phyloP scores from a whole-genome alignment of 78 protist genomes.

The Bigelowiella natans region DNA sequence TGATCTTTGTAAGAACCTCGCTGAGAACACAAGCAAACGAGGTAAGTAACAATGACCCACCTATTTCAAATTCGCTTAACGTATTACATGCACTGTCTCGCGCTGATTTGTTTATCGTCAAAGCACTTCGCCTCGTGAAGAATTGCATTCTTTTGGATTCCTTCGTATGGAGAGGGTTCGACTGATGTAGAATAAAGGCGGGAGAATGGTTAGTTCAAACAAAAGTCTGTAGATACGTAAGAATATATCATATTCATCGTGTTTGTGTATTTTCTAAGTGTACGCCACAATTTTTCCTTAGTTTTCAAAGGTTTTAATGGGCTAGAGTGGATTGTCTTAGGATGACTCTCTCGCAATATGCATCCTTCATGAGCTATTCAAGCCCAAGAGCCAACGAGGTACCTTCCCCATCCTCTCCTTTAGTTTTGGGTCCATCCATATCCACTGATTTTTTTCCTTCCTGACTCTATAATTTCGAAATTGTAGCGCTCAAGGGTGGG shows the following conservation, averaged over 20 bases:
- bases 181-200: background rate
- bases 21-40: background rate
- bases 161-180: slow-evolving; percentile 47
- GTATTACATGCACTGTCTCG: slow-evolving; percentile 49
- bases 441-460: too few relatives aligned
- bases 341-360: too few relatives aligned
- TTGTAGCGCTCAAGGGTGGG: too few relatives aligned
- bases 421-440: background rate
- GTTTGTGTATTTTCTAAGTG: too few relatives aligned
- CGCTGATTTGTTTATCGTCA: slow-evolving; percentile 60
- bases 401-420: background rate
- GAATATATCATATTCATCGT: too few relatives aligned
- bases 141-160: slow-evolving; percentile 76
- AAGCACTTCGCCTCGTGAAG: slow-evolving; percentile 82
- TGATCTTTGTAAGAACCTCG: slow-evolving; percentile 67
- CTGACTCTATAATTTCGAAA: too few relatives aligned
- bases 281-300: too few relatives aligned
- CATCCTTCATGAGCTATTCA: too few relatives aligned
- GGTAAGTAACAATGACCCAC: background rate
- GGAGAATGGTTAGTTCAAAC: background rate
- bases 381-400: too few relatives aligned
- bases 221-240: too few relatives aligned
- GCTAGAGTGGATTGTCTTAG: too few relatives aligned
- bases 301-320: too few relatives aligned
- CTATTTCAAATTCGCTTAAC: background rate